Conservation (phyloP, 805 yeast genomes). For the Cyberlindnera meyerae region DNA sequence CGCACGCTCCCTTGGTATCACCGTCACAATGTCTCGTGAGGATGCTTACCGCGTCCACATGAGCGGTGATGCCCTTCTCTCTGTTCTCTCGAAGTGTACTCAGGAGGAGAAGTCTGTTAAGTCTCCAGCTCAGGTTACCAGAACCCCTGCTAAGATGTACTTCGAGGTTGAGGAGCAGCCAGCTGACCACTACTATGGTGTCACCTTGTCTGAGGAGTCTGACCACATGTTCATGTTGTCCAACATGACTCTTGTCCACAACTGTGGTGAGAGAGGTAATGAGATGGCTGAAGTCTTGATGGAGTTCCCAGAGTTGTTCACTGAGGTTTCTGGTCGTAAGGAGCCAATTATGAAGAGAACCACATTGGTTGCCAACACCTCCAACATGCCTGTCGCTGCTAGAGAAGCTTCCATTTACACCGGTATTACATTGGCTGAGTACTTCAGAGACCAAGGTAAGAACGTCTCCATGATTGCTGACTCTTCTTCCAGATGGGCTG, state of each 20-base stretch:
- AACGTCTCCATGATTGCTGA: slow-evolving; percentile 99
- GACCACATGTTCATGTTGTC: slow-evolving; percentile 41
- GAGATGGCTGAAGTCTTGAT: slow-evolving; percentile 99
- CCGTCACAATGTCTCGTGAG: slow-evolving; percentile 29
- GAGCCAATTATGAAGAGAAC: slow-evolving; percentile 99
- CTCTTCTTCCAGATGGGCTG: slow-evolving; percentile 99
- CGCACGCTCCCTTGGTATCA: slow-evolving; percentile 42
- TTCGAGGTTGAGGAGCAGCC: slow-evolving; percentile 28
- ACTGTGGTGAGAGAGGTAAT: slow-evolving; percentile 92
- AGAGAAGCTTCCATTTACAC: slow-evolving; percentile 99
- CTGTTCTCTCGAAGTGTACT: slow-evolving; percentile 27
- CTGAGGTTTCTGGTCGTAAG: slow-evolving; percentile 86
- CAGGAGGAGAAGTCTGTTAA: slow-evolving; percentile 14
- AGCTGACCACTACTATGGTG: slow-evolving; percentile 38
- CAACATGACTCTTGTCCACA: slow-evolving; percentile 30
- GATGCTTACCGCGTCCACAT: slow-evolving; percentile 21
- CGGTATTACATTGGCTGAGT: slow-evolving; percentile 97
- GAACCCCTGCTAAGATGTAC: slow-evolving; percentile 20
- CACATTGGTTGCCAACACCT: slow-evolving; percentile 95
- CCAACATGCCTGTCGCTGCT: slow-evolving; percentile 99
- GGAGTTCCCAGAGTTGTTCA: slow-evolving; percentile 98
- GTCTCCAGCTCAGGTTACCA: slow-evolving; percentile 1
- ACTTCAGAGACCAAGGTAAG: slow-evolving; percentile 99
- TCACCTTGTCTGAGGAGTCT: slow-evolving; percentile 31
- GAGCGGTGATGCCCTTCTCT: slow-evolving; percentile 25